Evolutionary conservation across 495 filamentous ascomycete genomes (phyloP).

Genomic region (Aspergillus hancockii): DNA sequence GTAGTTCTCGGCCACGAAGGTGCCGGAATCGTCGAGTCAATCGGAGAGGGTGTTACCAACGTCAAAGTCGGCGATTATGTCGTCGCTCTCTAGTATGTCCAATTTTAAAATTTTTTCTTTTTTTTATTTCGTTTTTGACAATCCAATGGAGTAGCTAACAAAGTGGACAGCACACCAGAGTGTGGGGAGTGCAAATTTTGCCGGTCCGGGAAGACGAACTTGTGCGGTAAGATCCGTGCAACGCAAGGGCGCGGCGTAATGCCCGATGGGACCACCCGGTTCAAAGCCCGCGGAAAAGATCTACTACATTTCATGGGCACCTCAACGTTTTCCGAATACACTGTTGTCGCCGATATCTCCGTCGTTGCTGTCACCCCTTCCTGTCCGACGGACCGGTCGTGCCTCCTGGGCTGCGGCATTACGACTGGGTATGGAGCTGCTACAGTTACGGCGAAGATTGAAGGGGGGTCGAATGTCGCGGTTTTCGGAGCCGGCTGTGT

Average conservation of each 20-base stretch:
- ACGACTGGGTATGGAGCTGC: slow-evolving; percentile 98
- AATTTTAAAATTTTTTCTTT: no score
- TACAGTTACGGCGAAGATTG: slow-evolving; percentile 85
- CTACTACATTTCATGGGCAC: slow-evolving; percentile 99
- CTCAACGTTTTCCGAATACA: slow-evolving; percentile 98
- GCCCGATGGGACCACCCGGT: slow-evolving; percentile 95
- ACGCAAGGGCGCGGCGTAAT: slow-evolving; percentile 96
- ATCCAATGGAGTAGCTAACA: slow-evolving; percentile 5
- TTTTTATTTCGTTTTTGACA: background rate
- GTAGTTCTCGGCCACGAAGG: slow-evolving; percentile 96
- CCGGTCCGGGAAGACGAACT: slow-evolving; percentile 98
- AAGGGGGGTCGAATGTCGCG: slow-evolving; percentile 86
- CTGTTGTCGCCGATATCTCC: slow-evolving; percentile 97
- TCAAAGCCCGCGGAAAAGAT: slow-evolving; percentile 89
- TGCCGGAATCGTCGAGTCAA: slow-evolving; percentile 93
- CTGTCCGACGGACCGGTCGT: slow-evolving; percentile 94
- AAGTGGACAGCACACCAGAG: slow-evolving; percentile 75
- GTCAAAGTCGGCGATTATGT: slow-evolving; percentile 84
- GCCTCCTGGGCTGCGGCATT: slow-evolving; percentile 95
- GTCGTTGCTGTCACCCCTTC: slow-evolving; percentile 89
- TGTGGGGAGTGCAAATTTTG: slow-evolving; percentile 99
- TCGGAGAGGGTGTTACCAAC: slow-evolving; percentile 91
- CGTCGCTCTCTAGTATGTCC: slow-evolving; percentile 89
- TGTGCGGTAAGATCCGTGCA: slow-evolving; percentile 97
- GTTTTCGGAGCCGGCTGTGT: slow-evolving; percentile 97